phyloP scores from a whole-genome alignment of 164 flowering plant genomes.

The Chimonanthus salicifolius region DNA sequence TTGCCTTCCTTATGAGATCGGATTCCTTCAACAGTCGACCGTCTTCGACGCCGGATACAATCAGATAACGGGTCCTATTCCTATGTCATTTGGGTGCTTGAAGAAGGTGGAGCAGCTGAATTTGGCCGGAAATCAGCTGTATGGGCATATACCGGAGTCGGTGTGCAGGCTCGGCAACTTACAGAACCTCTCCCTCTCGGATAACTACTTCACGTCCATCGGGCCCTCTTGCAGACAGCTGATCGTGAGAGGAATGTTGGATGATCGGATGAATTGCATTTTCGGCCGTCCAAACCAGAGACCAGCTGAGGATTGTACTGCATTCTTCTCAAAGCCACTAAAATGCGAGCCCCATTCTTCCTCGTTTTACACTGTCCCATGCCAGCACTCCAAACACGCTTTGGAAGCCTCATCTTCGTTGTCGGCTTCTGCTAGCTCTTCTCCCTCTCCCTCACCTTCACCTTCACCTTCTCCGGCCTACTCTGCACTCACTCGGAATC shows the following conservation, averaged over 20 bases:
- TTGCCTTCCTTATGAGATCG: slow-evolving; percentile 56
- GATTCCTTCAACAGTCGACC: slow-evolving; percentile 23
- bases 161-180: slow-evolving; percentile 29
- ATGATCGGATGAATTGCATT: slow-evolving; percentile 12
- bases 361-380: neutral
- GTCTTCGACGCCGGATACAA: slow-evolving; percentile 47
- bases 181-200: slow-evolving; percentile 12
- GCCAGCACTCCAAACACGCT: neutral
- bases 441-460: neutral
- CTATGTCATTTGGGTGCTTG: slow-evolving; percentile 42
- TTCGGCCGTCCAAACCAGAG: slow-evolving; percentile 12
- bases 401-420: neutral
- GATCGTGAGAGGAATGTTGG: slow-evolving; percentile 5
- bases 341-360: neutral
- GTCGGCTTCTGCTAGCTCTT: neutral
- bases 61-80: slow-evolving; percentile 46
- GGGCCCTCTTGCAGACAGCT: slow-evolving; percentile 14
- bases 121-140: slow-evolving; percentile 36
- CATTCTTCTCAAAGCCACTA: neutral
- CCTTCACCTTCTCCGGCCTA: neutral
- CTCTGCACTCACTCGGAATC: neutral
- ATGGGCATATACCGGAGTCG: slow-evolving; percentile 43
- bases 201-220: slow-evolving; percentile 11
- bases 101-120: slow-evolving; percentile 29
- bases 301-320: slow-evolving; percentile 3